These are phyloP conservation scores for Pinus tabuliformis DNA, from an alignment of 75 land plant genomes.

Conservation along the genomic window DNA sequence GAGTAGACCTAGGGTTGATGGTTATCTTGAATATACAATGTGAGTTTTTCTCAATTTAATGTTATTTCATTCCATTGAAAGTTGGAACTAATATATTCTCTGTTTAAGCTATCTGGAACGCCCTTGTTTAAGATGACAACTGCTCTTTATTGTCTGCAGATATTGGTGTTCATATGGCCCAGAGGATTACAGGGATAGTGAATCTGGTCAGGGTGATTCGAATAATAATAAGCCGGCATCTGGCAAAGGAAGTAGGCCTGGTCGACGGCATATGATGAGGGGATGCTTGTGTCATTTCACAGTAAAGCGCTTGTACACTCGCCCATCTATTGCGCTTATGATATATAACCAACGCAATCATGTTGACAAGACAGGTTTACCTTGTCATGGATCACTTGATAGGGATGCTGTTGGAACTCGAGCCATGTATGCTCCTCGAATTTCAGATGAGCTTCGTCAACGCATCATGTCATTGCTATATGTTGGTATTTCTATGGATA, in stretches of 20 bases:
- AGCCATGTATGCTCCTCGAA: constrained; percentile 39
- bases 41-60: constrained; percentile 9
- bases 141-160: constrained; percentile 12
- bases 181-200: constrained; percentile 39
- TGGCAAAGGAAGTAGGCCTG: constrained; percentile 39
- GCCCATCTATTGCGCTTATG: constrained; percentile 45
- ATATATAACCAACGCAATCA: constrained; percentile 50
- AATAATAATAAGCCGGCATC: constrained; percentile 26
- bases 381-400: constrained; percentile 50
- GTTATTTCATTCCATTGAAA: background rate
- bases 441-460: constrained; percentile 39
- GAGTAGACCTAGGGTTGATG: constrained; percentile 41
- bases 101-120: background rate
- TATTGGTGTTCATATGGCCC: constrained; percentile 68
- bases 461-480: constrained; percentile 43
- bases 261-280: constrained; percentile 41
- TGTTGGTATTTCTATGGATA: constrained; percentile 40
- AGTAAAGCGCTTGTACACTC: constrained; percentile 47
- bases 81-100: background rate
- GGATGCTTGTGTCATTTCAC: constrained; percentile 58
- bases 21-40: constrained; percentile 44
- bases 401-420: constrained; percentile 37
- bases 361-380: constrained; percentile 28
- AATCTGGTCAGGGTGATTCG: constrained; percentile 1
- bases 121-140: background rate